Base-by-base conservation (phyloP, 1,139 yeast species). In the Candida pseudocylindracea region DNA sequence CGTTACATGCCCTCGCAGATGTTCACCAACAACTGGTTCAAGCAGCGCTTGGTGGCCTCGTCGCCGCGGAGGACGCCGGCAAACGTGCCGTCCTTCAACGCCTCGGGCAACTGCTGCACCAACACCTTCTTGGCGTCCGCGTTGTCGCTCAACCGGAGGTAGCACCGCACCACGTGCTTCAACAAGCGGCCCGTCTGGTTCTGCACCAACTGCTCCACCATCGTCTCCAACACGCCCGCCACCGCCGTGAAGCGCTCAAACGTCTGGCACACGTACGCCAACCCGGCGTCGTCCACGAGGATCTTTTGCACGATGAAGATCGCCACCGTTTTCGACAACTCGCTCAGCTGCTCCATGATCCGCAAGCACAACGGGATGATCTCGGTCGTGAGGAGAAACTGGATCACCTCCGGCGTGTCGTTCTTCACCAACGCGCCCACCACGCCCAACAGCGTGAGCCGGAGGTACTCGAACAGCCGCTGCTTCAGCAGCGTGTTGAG, bases 341-440 rank as follows among this genome's bases (percentile, higher is more conserved):
- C 98, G 0, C 94, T 78, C 7, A 94, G 83, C 1, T 88, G 72
- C 51, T 88, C 96, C 93, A 88, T 85, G 37, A 88, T 88, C 43
- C 91, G 74, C 37, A 88, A 59, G 50, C 98, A 88, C 37, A 88
- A 57, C 7, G 98, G 98, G 29, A 88, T 92, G 41, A 88, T 88
- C 49, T 88, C 98, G 0, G 98, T 85, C 10, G 94, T 74, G 32
- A 88, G 60, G 44, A 88, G 57, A 47, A 88, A 88, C 39, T 78
- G 76, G 39, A 88, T 85, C 33, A 88, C 98, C 44, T 88, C 95
- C 10, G 93, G 83, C 2, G 93, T 79, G 48, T 88, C 98, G 50
- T 85, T 85, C 45, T 88, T 88, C 26, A 88, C 98, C 37, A 88
- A 58, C 0, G 98, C 98, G 12, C 98, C 98, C 49, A 88, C 80